Evolutionary conservation across 495 filamentous ascomycete genomes (phyloP), one percentile per base, ranked within the genome.

Genomic region (Penicillium cinerascens): DNA sequence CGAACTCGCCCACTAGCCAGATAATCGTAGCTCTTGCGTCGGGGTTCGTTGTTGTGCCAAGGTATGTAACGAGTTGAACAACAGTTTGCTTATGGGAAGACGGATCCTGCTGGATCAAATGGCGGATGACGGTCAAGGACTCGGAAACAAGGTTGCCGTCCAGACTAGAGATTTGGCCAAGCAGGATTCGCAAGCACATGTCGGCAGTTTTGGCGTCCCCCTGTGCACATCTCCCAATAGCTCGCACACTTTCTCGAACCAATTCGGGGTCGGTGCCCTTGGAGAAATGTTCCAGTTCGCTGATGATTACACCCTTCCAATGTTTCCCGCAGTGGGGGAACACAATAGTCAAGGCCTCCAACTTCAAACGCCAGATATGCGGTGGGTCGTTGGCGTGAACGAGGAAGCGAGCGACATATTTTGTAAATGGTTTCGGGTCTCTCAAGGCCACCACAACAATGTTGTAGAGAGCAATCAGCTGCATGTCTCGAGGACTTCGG

Each of bases 1-100:
- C 82, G 60, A 90, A 97, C 69, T 98, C 93, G 44, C 93, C 93
- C 0, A 98, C 92, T 4, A 98, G 83, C 93, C 93, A 98, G 57
- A 97, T 88, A 52, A 97, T 96, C 27, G 85, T 92, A 13, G 95
- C 92, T 48, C 93, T 78, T 4, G 93, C 95, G 47, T 87, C 85
- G 5, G 93, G 82, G 50, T 89, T 88, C 2, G 85, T 91, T 8
- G 88, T 87, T 3, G 83, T 84, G 52, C 96, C 91, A 6, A 98
- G 81, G 55, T 95, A 87, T 66, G 91, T 95, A 7, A 95, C 92
- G n/a, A 98, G 73, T 41, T 89, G 80, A 33, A 96, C 83, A 6
- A 98, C 92, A 0, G 92, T 98, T 46, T 75, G 78, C 26, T 74
- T 75, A 59, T 97, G 93, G 13, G 82, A 82, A 20, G 76, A 67